Percentiles rank a stretch among this genome's conserved stretches.
Conservation (phyloP, 169 alveolate genomes). For the Plasmodium chabaudi region DNA sequence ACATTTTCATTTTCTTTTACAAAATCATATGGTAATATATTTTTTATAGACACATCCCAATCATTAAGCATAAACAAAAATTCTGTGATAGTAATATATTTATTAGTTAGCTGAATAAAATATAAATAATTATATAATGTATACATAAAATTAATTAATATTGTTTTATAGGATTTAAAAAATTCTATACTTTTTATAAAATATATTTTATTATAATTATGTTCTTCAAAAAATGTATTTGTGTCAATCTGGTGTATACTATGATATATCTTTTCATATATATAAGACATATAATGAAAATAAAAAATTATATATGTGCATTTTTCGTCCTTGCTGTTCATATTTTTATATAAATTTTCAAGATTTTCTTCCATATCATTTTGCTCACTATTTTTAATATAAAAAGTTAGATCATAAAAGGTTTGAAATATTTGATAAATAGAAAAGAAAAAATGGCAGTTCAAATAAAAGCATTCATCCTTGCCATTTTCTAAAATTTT, state of each 20-base stretch:
- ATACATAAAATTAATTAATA: slow-evolving; percentile 17
- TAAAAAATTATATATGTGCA: slow-evolving; percentile 1
- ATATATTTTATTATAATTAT: slow-evolving; percentile 21
- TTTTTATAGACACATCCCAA: neutral
- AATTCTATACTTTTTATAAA: neutral
- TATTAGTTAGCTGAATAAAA: slow-evolving; percentile 19
- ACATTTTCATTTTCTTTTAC: slow-evolving; percentile 22
- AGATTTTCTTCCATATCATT: slow-evolving; percentile 18
- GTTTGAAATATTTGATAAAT: slow-evolving; percentile 10
- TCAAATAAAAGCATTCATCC: neutral
- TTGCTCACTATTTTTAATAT: neutral
- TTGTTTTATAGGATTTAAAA: slow-evolving; percentile 8
- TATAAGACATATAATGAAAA: slow-evolving; percentile 15
- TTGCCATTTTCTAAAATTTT: neutral
- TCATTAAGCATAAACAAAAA: slow-evolving; percentile 16
- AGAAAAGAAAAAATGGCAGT: slow-evolving; percentile 30
- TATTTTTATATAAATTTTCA: slow-evolving; percentile 1
- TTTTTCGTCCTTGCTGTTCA: neutral
- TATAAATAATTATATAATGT: slow-evolving; percentile 34
- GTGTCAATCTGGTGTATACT: slow-evolving; percentile 32
- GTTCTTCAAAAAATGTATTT: slow-evolving; percentile 6
- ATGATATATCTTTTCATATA: slow-evolving; percentile 13
- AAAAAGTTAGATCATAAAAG: slow-evolving; percentile 29
- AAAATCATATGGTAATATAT: slow-evolving; percentile 22
- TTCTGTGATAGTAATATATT: slow-evolving; percentile 10